Conservation (phyloP, 2,329 filamentous ascomycete genomes). For the Didymella sp. region DNA sequence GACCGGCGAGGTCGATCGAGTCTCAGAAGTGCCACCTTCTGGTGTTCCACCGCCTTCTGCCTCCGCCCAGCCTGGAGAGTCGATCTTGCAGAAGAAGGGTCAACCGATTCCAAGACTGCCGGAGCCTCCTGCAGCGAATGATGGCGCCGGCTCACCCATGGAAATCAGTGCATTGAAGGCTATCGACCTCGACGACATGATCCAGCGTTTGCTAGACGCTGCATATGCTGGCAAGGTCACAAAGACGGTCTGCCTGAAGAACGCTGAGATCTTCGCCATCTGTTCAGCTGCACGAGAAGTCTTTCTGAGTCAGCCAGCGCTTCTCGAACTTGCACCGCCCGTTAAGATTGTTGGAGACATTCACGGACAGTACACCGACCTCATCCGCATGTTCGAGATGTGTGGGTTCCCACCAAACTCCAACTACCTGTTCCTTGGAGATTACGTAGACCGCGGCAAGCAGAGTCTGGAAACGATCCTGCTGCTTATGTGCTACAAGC, state of each 20-base stretch:
- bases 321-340: conserved; percentile 89
- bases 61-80: conserved; percentile 78
- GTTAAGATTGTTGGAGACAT: conserved; percentile 99
- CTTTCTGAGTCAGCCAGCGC: conserved; percentile 87
- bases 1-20: conserved; percentile 89
- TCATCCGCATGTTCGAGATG: conserved; percentile 98
- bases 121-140: conserved; percentile 56
- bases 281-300: conserved; percentile 88
- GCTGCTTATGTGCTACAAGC: conserved; percentile 91
- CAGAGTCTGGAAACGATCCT: conserved; percentile 95
- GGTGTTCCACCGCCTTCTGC: conserved; percentile 63
- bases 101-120: conserved; percentile 70
- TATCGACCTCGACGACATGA: conserved; percentile 96
- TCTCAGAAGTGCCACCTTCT: conserved; percentile 87
- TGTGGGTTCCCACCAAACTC: conserved; percentile 91
- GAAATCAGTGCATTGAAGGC: conserved; percentile 91
- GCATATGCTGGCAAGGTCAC: conserved; percentile 97
- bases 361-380: conserved; percentile 93
- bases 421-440: conserved; percentile 93
- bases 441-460: conserved; percentile 96
- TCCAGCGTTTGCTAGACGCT: conserved; percentile 90
- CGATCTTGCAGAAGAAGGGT: conserved; percentile 85
- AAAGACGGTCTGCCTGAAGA: conserved; percentile 96
- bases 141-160: conserved; percentile 65
- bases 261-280: conserved; percentile 94